Conservation (phyloP, 495 filamentous ascomycete species). For the Copromyces sp. region DNA sequence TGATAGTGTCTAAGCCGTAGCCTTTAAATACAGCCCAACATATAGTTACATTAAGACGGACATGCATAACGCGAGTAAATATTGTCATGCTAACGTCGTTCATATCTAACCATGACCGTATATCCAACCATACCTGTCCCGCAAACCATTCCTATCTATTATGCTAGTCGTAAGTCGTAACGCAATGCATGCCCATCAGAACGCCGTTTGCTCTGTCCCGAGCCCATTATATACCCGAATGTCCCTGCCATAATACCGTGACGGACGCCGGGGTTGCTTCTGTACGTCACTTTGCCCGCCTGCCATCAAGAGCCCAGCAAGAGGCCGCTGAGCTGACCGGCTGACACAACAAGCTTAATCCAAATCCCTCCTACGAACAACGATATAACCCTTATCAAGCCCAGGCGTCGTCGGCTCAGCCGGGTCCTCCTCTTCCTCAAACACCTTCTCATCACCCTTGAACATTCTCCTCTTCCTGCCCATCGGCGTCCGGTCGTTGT, state of each 20-base stretch:
- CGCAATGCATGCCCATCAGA: not conserved
- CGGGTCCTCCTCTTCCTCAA: constrained; percentile 31
- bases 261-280: not conserved
- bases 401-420: constrained; percentile 15
- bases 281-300: not conserved
- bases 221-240: not conserved
- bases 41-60: not conserved
- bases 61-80: not conserved
- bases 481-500: constrained; percentile 6
- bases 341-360: constrained; percentile 13
- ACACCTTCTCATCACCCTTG: constrained; percentile 26
- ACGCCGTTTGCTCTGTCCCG: not conserved
- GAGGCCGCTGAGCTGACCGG: not conserved
- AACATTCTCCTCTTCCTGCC: constrained; percentile 23
- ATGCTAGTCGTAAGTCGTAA: not conserved
- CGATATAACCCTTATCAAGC: constrained; percentile 36
- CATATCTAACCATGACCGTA: not conserved
- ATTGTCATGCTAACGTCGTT: not conserved
- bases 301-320: not conserved
- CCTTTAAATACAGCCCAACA: not conserved
- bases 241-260: not conserved
- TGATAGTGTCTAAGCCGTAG: not conserved
- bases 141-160: not conserved
- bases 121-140: not conserved
- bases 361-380: constrained; percentile 34